Evolutionary conservation across 164 flowering plant species (phyloP), one percentile per base, ranked within the genome.

Genomic region (Magnolia sinica): DNA sequence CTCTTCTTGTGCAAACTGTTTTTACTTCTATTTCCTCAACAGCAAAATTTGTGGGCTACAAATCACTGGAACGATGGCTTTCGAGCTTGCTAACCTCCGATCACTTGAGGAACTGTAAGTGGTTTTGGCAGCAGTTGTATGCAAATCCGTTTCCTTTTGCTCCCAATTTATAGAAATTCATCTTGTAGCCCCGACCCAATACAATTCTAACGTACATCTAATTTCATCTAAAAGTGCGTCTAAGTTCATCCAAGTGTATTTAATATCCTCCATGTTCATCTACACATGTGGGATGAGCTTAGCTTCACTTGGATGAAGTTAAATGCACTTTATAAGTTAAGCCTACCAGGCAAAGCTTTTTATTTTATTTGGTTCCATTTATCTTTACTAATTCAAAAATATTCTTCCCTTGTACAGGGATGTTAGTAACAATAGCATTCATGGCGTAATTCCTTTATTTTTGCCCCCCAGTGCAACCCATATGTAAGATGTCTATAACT

Each of bases 391-490:
- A 37, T 5, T 37, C 45, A 37, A 37, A 37, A 37, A 37, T 37
- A 37, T 37, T 37, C 45, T 37, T 37, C 45, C 6, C 45, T 37
- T 3, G 45, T 74, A 51, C 24, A 94, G 97, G 86, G 97, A 92
- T 78, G 77, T 91, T 70, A 92, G 97, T 82, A 83, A 78, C 82
- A 94, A 92, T 70, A 69, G 78, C 78, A 82, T 94, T 70, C 73
- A 72, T 20, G 98, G 95, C 65, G 88, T 80, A 80, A 89, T 94
- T 73, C 95, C 98, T 7, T 67, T 69, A 52, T 68, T 74, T 68
- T 81, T 94, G 70, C 98, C 97, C 18, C 87, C 89, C 37, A 92
- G 91, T 87, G 84, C 83, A 29, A 88, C 90, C 66, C 84, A 87
- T 67, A 78, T 94, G 98, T 94, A 86, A 85, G 91, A 71, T 51